Evolutionary conservation across 2,329 filamentous ascomycete genomes (phyloP), one percentile per base, ranked within the genome.

Genomic region (Falciphora oryzae): DNA sequence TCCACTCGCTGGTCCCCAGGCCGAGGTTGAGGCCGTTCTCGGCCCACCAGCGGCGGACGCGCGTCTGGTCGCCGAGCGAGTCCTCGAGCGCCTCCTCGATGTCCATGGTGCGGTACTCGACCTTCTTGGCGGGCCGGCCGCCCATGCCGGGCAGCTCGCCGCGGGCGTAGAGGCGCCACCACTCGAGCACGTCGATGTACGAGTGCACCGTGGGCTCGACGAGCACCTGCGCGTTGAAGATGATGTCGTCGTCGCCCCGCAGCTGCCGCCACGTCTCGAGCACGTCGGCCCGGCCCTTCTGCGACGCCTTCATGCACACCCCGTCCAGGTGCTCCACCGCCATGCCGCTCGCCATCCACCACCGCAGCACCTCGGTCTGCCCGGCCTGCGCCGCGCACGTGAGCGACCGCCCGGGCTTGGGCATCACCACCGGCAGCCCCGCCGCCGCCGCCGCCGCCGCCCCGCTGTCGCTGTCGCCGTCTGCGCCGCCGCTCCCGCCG

Each of bases 1-100:
- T 93, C 93, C 92, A 96, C 75, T 96, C 92, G 69, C 90, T 92
- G 57, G 92, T 94, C 4, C 90, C 88, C 57, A 95, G 81, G 1
- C 91, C 90, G 63, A 96, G 76, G 72, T 95, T 94, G 67, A 96
- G 78, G 0, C 92, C 92, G 70, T 95, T 94, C 68, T 83, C 80
- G 29, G 91, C 89, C 94, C 94, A 98, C 94, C 94, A 98, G 67
- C 84, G 82, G 65, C 91, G 81, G 25, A 96, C 91, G 53, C 84
- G 83, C 68, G 88, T 86, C 67, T 92, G 67, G 64, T 89, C 88
- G 11, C 85, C 85, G 62, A 94, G 85, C 28, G 92, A 91, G 73
- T 97, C 93, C 74, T 97, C 93, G 56, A 97, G 82, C 0, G 93
- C 93, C 77, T 97, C 94, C 74, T 97, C 93, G 67, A 98, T 95